phyloP scores from a whole-genome alignment of 345 rosid species.

The Bruguiera sexangula region DNA sequence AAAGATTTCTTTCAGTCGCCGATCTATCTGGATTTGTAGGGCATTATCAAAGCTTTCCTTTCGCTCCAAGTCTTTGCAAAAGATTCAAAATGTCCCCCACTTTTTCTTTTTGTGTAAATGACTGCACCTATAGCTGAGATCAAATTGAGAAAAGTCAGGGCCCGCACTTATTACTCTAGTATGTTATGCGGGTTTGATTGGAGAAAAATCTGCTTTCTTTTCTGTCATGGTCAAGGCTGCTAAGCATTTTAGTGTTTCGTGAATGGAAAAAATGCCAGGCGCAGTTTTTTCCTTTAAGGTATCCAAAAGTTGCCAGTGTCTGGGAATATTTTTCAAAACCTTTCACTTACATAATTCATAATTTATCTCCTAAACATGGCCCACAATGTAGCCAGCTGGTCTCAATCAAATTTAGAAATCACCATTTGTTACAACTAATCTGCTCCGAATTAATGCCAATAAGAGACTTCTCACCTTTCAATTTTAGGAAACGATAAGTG shows the following conservation, averaged over 20 bases:
- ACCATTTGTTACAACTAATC: neutral
- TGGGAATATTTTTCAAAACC: conserved; percentile 19
- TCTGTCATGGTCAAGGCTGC: conserved; percentile 23
- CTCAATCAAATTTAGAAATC: neutral
- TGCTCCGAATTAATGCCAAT: neutral
- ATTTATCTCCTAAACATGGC: neutral
- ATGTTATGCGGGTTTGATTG: conserved; percentile 30
- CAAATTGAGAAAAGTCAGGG: conserved; percentile 11
- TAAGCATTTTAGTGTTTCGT: conserved; percentile 27
- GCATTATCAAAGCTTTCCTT: conserved; percentile 27
- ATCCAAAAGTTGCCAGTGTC: conserved; percentile 14
- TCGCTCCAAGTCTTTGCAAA: conserved; percentile 43
- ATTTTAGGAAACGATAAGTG: no score
- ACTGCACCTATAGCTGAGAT: conserved; percentile 17
- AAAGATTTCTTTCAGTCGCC: conserved; percentile 25
- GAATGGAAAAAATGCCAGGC: conserved; percentile 16
- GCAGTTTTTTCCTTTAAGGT: conserved; percentile 21
- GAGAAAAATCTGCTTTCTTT: conserved; percentile 18
- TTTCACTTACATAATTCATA: conserved; percentile 19
- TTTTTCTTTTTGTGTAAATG: conserved; percentile 15
- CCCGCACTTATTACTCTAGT: conserved; percentile 24
- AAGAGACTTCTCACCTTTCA: no score
- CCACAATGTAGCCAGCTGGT: conserved; percentile 11
- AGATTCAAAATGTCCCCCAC: conserved; percentile 50
- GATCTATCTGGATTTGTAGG: conserved; percentile 37